phyloP scores from a whole-genome alignment of 2,329 filamentous ascomycete genomes.

The Nannizziopsis barbatae region DNA sequence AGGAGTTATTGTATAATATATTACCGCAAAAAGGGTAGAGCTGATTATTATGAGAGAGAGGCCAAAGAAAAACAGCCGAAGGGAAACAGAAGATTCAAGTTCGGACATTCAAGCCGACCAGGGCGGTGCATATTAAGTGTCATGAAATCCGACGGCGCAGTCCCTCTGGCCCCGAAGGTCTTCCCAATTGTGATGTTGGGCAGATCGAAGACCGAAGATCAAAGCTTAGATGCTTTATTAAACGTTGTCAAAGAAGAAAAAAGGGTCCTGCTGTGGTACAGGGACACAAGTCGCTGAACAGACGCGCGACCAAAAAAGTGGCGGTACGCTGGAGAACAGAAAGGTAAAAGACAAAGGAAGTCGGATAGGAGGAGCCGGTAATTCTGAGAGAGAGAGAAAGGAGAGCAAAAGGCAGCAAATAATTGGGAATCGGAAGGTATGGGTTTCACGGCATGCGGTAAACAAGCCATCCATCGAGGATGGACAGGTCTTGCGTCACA shows the following conservation, averaged over 20 bases:
- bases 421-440: not conserved
- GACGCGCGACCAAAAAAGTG: conserved; percentile 3
- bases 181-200: not conserved
- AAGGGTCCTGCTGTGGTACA: no score
- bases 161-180: not conserved
- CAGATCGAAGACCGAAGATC: conserved; percentile 7
- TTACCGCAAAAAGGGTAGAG: no score
- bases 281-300: not conserved
- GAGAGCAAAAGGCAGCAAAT: not conserved
- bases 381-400: not conserved
- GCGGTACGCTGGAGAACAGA: not conserved
- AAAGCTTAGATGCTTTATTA: not conserved
- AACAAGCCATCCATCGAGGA: conserved; percentile 5
- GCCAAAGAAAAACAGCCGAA: not conserved
- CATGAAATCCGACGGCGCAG: conserved; percentile 1
- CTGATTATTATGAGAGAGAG: not conserved
- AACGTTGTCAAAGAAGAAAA: not conserved
- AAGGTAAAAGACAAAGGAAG: not conserved
- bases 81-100: not conserved
- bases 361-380: not conserved
- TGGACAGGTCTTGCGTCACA: conserved; percentile 6
- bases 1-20: no score
- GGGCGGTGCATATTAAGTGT: conserved; percentile 2
- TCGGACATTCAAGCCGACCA: not conserved
- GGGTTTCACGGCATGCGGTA: conserved; percentile 9